Conservation (phyloP, 2,329 filamentous ascomycete genomes). For the Hypoxylon sp. region DNA sequence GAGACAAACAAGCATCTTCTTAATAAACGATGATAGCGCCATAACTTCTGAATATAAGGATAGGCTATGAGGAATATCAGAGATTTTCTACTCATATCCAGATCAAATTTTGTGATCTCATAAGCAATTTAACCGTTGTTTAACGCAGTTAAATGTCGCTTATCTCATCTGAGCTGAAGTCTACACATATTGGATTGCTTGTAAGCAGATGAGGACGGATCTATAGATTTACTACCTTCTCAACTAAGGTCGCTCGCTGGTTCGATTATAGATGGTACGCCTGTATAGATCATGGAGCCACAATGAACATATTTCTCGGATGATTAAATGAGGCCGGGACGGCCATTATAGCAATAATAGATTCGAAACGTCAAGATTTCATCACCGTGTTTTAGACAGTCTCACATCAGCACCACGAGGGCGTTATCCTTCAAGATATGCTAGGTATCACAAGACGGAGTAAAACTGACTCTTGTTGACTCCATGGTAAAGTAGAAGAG, state of each 20-base stretch:
- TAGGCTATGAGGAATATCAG: background rate
- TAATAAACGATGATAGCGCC: constrained; percentile 9
- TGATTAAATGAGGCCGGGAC: background rate
- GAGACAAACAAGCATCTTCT: constrained; percentile 21
- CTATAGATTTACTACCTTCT: background rate
- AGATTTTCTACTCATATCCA: background rate
- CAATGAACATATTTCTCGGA: background rate
- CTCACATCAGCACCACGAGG: background rate
- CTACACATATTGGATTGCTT: background rate
- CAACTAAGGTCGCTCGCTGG: background rate
- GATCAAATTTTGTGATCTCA: background rate
- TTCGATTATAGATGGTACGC: background rate
- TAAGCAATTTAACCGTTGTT: constrained; percentile 13
- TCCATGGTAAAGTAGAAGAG: background rate
- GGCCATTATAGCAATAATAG: background rate
- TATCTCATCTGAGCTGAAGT: background rate
- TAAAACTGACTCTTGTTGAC: background rate
- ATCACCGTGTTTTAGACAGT: background rate
- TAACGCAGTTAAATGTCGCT: background rate
- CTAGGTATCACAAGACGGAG: background rate
- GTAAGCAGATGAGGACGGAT: background rate
- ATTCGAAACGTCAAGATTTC: background rate
- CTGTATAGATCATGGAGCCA: background rate
- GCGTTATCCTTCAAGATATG: background rate
- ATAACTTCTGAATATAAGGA: constrained; percentile 1